Percentiles rank a stretch among this genome's conserved stretches.
phyloP scores from a whole-genome alignment of 2,329 filamentous ascomycete species.

The Teratosphaeria gauchensis region DNA sequence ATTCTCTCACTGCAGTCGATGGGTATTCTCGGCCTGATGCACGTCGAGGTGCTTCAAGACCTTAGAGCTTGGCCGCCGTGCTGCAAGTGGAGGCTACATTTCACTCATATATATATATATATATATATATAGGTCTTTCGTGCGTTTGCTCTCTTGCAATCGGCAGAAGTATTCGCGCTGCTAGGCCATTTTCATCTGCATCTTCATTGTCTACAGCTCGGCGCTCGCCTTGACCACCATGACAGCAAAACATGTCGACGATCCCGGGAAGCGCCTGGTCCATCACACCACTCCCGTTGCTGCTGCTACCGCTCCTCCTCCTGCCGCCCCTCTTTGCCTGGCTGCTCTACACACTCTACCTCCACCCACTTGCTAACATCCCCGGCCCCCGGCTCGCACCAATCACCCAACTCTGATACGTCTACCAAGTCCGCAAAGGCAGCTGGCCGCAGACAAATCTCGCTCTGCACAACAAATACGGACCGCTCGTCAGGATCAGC shows the following conservation, averaged over 20 bases:
- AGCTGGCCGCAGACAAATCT: constrained; percentile 8
- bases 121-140: too few relatives aligned
- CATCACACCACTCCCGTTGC: neutral
- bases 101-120: too few relatives aligned
- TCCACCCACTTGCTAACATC: neutral
- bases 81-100: too few relatives aligned
- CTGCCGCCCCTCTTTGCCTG: neutral
- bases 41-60: too few relatives aligned
- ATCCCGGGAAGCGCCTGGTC: neutral
- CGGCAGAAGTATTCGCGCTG: too few relatives aligned
- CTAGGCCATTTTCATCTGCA: too few relatives aligned
- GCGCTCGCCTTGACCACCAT: neutral
- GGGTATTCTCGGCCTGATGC: too few relatives aligned
- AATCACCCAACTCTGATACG: neutral
- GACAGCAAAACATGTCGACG: neutral
- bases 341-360: neutral
- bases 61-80: too few relatives aligned
- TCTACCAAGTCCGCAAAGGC: neutral
- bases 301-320: neutral
- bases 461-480: constrained; percentile 25
- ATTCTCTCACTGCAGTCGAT: too few relatives aligned
- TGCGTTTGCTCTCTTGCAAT: too few relatives aligned
- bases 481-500: constrained; percentile 20
- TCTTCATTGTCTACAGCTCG: too few relatives aligned
- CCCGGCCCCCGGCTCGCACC: neutral